Percentiles rank a stretch among this genome's conserved stretches.
Conservation (phyloP, 2,329 filamentous ascomycete genomes). For the Pseudogymnoascus sp. region DNA sequence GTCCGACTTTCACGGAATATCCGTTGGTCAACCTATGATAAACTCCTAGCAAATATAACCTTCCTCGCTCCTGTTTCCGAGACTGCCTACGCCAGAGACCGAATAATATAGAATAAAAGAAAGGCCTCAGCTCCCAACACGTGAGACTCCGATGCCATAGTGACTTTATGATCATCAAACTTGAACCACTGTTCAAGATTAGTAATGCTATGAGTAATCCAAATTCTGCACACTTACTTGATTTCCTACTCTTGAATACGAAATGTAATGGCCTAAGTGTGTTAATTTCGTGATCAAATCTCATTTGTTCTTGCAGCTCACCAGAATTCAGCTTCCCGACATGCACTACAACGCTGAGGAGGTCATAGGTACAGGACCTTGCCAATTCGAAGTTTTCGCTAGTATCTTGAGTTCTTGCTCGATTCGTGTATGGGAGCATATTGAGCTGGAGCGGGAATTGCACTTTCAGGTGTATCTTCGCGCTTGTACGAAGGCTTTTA, state of each 20-base stretch:
- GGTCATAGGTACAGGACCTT: conserved; percentile 69
- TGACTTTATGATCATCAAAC: conserved; percentile 92
- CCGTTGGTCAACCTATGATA: background rate
- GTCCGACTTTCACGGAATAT: background rate
- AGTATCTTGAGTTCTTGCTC: conserved; percentile 42
- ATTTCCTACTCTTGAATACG: conserved; percentile 75
- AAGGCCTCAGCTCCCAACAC: conserved; percentile 83
- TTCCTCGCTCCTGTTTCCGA: background rate
- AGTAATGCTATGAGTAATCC: background rate
- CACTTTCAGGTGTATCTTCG: conserved; percentile 82
- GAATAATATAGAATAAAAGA: conserved; percentile 76
- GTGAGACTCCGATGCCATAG: conserved; percentile 71
- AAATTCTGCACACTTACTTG: conserved; percentile 39
- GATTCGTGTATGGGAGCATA: conserved; percentile 81
- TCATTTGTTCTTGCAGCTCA: conserved; percentile 17
- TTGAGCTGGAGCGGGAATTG: conserved; percentile 81
- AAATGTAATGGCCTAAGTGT: conserved; percentile 65
- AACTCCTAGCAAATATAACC: background rate
- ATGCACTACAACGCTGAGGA: conserved; percentile 85
- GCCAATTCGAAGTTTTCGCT: conserved; percentile 47
- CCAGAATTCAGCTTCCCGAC: conserved; percentile 85
- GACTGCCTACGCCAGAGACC: conserved; percentile 42
- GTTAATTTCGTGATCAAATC: conserved; percentile 14
- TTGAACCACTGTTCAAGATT: conserved; percentile 65
- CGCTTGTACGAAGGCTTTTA: conserved; percentile 58